Evolutionary conservation across 2,329 filamentous ascomycete genomes (phyloP), one percentile per base, ranked within the genome.

Genomic region (Colletotrichum simmondsii): DNA sequence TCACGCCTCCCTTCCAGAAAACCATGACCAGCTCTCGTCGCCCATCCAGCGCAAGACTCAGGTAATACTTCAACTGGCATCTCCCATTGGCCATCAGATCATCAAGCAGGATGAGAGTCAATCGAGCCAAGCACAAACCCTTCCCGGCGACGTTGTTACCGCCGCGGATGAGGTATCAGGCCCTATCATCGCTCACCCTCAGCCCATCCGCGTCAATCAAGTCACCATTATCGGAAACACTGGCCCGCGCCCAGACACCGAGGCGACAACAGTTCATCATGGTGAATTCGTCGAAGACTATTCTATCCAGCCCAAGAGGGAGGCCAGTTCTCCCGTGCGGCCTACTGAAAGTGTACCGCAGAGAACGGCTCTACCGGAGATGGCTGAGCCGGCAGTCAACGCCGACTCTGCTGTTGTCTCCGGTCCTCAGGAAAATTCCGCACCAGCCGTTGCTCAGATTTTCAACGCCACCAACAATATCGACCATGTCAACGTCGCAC

Each of bases 131-230:
- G 24, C 58, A 8, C 61, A 53, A 46, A 26, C 57, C 53, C 57
- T 61, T 22, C 24, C 71, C 6, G 61, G n/a, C 8, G 42, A 10
- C 22, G 12, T n/a, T n/a, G 46, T 26, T n/a, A 37, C 61, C 53
- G 58, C 56, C 22, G 56, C 59, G 4, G 30, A 30, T 16, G 63
- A 52, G 56, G 42, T 32, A 32, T 60, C 71, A 8, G 52, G 71
- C 32, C 71, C 57, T 54, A 42, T 72, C 19, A 74, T 75, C 46
- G 72, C 65, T 5, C 68, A 75, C 35, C 74, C 74, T n/a, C 72
- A 69, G 37, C 74, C 74, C 10, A 72, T 75, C 14, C 72, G 62
- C 58, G 53, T 72, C 60, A 75, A 68, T 16, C 68, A 74, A 11
- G 56, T 72, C 30, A 65, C 71, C 37, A 74, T 75, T 42, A 72